phyloP scores from a whole-genome alignment of 78 protist genomes.

The Planoprotostelium fungivorum region DNA sequence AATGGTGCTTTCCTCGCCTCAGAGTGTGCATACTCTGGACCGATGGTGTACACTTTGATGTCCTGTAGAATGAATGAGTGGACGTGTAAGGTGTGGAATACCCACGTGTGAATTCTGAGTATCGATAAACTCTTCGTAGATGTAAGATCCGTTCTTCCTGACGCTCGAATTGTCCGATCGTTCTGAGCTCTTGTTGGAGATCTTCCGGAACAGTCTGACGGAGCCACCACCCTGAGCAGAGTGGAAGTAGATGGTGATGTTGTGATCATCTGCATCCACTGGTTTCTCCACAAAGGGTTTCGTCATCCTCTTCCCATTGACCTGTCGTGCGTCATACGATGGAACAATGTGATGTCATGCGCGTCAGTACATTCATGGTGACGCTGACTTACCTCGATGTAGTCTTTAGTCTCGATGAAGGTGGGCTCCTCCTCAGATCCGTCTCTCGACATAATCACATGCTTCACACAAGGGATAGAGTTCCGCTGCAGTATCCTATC shows the following conservation, averaged over 20 bases:
- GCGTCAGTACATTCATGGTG: background rate
- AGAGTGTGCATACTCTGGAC: conserved; percentile 81
- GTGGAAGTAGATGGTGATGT: conserved; percentile 86
- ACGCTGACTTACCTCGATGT: background rate
- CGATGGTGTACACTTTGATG: conserved; percentile 73
- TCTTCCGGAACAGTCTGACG: conserved; percentile 88
- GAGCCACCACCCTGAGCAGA: conserved; percentile 78
- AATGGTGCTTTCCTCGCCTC: conserved; percentile 94
- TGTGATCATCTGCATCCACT: conserved; percentile 87
- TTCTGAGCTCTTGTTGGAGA: conserved; percentile 68
- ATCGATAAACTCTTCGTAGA: conserved; percentile 82
- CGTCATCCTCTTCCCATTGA: conserved; percentile 46
- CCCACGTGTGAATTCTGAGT: conserved; percentile 69
- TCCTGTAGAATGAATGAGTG: conserved; percentile 27
- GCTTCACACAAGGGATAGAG: background rate
- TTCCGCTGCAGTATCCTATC: background rate
- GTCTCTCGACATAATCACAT: background rate
- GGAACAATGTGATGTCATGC: background rate
- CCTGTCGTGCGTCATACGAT: background rate
- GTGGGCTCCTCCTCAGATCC: background rate
- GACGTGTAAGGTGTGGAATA: conserved; percentile 69
- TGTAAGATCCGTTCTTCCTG: conserved; percentile 71
- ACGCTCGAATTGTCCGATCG: conserved; percentile 27
- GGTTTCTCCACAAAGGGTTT: conserved; percentile 97
- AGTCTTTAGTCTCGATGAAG: background rate